Evolutionary conservation across 1,284 basidiomycete genomes (phyloP), one percentile per base, ranked within the genome.

Genomic region (Filobasidium uniguttulatum): DNA sequence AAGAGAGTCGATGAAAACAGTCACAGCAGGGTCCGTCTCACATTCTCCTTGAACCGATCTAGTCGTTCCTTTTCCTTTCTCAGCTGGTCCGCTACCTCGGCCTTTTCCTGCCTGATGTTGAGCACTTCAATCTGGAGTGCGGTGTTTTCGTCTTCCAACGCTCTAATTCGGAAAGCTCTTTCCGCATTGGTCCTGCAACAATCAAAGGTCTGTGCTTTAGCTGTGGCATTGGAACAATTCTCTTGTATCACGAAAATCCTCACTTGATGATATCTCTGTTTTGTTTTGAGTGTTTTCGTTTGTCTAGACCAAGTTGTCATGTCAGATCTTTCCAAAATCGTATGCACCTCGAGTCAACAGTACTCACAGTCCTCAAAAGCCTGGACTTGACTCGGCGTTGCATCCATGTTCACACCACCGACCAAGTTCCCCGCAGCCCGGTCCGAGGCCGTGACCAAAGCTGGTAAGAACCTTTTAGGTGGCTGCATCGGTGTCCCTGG

Each of bases 301-400:
- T 43, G 26, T 43, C 40, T 43, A 29, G 12, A 22, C 10, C 14
- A 28, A 12, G n/a, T 12, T 26, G 19, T 29, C 14, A 43, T 12
- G 25, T 19, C 26, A 15, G 12, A 43, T 23, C 20, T n/a, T 22
- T 22, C 12, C 40, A 28, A 3, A 6, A 28, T 15, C 23, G 15
- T 9, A 29, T 19, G 15, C 29, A 15, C 40, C 23, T 12, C 3
- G 3, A 15, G 15, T 5, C 12, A 12, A 43, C 12, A 14, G 6
- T n/a, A 15, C 40, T 43, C 26, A 43, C 40, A 43, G n/a, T 43
- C 40, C 14, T 43, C 40, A n/a, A 43, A 43, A 26, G 40, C 40
- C 40, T 43, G 40, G 15, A 43, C 26, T 43, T 43, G 40, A n/a
- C 40, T 43, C 9, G 26, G 40, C 12, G 25, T 43, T 17, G 40